A percentile compares a stretch with the other conserved stretches of the same genome.
Conservation (phyloP, 1,284 basidiomycete species). For the Boletus sp. region DNA sequence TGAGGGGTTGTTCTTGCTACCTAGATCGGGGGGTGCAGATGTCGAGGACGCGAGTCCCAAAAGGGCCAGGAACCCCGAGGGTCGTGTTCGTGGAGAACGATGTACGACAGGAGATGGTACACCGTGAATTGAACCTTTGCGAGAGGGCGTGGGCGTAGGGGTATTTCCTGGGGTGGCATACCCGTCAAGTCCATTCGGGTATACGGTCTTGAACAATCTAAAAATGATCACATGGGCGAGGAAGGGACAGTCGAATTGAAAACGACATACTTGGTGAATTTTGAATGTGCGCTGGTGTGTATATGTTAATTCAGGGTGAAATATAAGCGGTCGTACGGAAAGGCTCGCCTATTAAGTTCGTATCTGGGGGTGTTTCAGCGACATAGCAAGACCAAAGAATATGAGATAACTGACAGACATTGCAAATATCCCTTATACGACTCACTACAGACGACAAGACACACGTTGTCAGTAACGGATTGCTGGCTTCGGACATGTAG, state of each 20-base stretch:
- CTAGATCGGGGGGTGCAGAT: constrained; percentile 15
- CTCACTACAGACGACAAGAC: constrained; percentile 43
- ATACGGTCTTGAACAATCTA: constrained; percentile 70
- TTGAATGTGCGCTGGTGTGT: constrained; percentile 57
- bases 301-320: constrained; percentile 11
- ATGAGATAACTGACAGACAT: constrained; percentile 51
- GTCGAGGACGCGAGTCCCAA: constrained; percentile 28
- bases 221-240: background rate
- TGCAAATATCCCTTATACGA: constrained; percentile 76
- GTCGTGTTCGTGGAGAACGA: constrained; percentile 22
- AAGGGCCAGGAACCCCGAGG: constrained; percentile 37
- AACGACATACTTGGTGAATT: constrained; percentile 58
- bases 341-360: constrained; percentile 53
- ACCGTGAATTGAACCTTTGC: constrained; percentile 32
- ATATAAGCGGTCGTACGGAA: constrained; percentile 7
- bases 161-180: constrained; percentile 49
- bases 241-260: background rate
- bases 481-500: background rate
- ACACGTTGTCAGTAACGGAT: background rate
- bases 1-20: constrained; percentile 22
- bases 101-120: constrained; percentile 26
- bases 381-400: constrained; percentile 1
- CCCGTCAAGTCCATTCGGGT: constrained; percentile 59
- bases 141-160: constrained; percentile 39
- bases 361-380: constrained; percentile 37